Conservation (phyloP, 75 land plant species). For the Picea sitchensis region DNA sequence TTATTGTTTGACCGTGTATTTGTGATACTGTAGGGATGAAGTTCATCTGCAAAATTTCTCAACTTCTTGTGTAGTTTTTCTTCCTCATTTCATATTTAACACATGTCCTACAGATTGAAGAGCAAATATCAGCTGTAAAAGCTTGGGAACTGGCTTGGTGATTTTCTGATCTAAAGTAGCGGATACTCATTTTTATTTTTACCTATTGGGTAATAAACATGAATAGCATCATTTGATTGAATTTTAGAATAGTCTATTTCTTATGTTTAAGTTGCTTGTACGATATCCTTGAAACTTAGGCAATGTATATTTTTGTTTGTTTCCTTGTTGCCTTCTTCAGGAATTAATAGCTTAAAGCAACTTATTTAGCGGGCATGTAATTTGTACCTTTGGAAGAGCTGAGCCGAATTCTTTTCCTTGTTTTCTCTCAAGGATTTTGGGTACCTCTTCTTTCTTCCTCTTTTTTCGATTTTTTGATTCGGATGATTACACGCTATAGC, state of each 20-base stretch:
- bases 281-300: neutral
- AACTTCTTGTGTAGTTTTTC: neutral
- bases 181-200: slow-evolving; percentile 2
- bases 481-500: neutral
- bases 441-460: neutral
- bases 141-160: neutral
- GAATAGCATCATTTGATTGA: neutral
- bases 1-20: neutral
- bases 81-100: neutral
- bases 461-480: neutral
- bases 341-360: slow-evolving; percentile 9
- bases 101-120: neutral
- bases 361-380: slow-evolving; percentile 6
- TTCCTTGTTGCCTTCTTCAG: slow-evolving; percentile 9
- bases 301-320: slow-evolving; percentile 3
- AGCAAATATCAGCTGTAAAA: slow-evolving; percentile 5
- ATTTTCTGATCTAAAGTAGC: neutral
- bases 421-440: neutral
- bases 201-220: neutral
- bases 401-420: slow-evolving; percentile 4
- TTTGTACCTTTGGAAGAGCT: slow-evolving; percentile 8
- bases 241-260: neutral
- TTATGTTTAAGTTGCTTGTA: neutral
- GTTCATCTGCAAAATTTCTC: neutral
- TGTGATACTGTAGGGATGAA: neutral